Evolutionary conservation across 2,329 filamentous ascomycete genomes (phyloP), one percentile per base, ranked within the genome.

Genomic region (Ceratocystis lukuohia): DNA sequence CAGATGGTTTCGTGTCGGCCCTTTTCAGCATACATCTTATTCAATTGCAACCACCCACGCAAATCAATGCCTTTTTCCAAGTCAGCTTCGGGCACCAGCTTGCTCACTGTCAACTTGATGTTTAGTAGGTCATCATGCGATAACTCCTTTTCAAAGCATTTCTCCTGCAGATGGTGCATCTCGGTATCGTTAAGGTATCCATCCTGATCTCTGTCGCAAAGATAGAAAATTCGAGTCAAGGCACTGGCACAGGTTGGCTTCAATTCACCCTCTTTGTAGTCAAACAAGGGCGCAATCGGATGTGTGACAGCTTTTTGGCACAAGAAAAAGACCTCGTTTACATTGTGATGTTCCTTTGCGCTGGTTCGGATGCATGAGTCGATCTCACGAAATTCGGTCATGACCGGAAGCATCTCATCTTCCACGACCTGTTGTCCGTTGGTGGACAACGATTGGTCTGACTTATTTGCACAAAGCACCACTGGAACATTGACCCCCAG

Each of bases 401-500:
- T 96, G 70, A 99, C 87, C 0, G 94, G 94, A 41, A 97, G 80
- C 91, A 99, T 96, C 78, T 99, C 94, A 75, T 97, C 94, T 72
- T 96, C 89, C 59, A 96, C 85, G 7, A 96, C 88, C 74, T 96
- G 90, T 0, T 90, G 83, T 7, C 90, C 91, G 68, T 82, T 88
- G 53, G 84, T 87, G 71, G 88, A 87, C 2, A 83, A 84, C 2
- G 85, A 84, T 65, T 96, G 80, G 72, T 99, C 94, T n/a, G 91
- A 90, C 76, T 99, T 99, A 80, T 97, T 97, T 73, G 94, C 91
- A 73, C 94, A 97, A 66, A 99, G 79, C 57, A 99, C 92, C 10
- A 99, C 94, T 0, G 94, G 94, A 25, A 99, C 91, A 74, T 99
- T 99, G 74, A 99, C 94, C n/a, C 94, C 94, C 48, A 99, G 83